phyloP scores from a whole-genome alignment of 2,329 filamentous ascomycete species.

The Pseudogymnoascus sp. region DNA sequence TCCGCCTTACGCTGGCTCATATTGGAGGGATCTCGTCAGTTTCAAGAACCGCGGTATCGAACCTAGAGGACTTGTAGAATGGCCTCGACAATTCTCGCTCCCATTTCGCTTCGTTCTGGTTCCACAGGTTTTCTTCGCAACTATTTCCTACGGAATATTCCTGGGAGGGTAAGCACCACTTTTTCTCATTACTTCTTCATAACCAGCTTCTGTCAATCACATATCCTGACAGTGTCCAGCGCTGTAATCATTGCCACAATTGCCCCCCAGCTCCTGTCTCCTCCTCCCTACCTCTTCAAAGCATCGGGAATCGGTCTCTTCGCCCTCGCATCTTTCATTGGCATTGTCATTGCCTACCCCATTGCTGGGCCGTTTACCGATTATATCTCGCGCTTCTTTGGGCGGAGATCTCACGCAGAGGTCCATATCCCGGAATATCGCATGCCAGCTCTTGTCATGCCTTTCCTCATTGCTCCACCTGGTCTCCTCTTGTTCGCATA shows the following conservation, averaged over 20 bases:
- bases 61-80: constrained; percentile 14
- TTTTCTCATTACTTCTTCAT: neutral
- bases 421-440: constrained; percentile 34
- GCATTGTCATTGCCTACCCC: constrained; percentile 24
- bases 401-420: constrained; percentile 26
- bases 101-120: constrained; percentile 21
- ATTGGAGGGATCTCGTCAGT: constrained; percentile 26
- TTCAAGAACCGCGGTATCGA: constrained; percentile 21
- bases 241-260: constrained; percentile 25
- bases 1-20: constrained; percentile 21
- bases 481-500: constrained; percentile 30
- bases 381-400: constrained; percentile 29
- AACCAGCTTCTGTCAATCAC: neutral
- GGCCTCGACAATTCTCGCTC: constrained; percentile 18
- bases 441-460: constrained; percentile 32
- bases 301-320: constrained; percentile 22
- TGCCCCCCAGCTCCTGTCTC: constrained; percentile 22
- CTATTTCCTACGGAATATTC: constrained; percentile 18
- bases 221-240: constrained; percentile 11
- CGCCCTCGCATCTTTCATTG: constrained; percentile 27
- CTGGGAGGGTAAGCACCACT: constrained; percentile 16
- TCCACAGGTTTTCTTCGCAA: constrained; percentile 17
- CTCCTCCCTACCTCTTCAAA: constrained; percentile 29
- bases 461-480: constrained; percentile 29
- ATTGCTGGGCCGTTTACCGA: constrained; percentile 25